A percentile compares a stretch with the other conserved stretches of the same genome.
Evolutionary conservation across 75 land plant species (phyloP).

Genomic region (Sequoiadendron giganteum): DNA sequence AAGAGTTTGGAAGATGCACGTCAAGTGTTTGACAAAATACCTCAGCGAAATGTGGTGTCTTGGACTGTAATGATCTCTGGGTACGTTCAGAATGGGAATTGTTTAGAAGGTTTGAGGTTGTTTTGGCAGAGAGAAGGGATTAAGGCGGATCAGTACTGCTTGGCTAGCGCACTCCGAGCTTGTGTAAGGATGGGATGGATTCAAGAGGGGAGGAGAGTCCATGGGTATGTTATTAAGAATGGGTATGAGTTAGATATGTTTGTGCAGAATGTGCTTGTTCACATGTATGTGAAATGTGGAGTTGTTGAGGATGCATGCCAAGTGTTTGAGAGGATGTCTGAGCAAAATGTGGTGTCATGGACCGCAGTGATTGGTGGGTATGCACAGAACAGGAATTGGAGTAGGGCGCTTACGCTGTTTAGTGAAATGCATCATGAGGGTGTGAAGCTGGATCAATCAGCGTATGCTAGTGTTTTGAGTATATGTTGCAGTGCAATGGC

Average conservation of each 20-base stretch:
- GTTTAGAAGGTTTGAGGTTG: constrained; percentile 21
- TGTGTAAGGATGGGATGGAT: constrained; percentile 28
- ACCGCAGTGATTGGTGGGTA: constrained; percentile 60
- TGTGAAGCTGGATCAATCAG: constrained; percentile 11
- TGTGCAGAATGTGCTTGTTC: constrained; percentile 47
- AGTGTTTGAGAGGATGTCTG: constrained; percentile 39
- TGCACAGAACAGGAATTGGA: constrained; percentile 40
- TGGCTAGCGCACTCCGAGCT: constrained; percentile 43
- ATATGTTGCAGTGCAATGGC: background rate
- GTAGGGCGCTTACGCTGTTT: constrained; percentile 24
- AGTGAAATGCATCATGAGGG: constrained; percentile 16
- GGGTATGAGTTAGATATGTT: constrained; percentile 40
- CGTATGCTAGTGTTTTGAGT: constrained; percentile 18
- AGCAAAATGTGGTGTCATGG: constrained; percentile 50
- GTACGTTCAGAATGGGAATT: constrained; percentile 26
- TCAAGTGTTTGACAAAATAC: constrained; percentile 33
- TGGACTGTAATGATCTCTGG: constrained; percentile 54
- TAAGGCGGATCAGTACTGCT: constrained; percentile 30
- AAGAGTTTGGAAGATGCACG: constrained; percentile 25
- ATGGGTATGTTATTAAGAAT: constrained; percentile 25
- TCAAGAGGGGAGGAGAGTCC: constrained; percentile 38
- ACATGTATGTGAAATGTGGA: constrained; percentile 65
- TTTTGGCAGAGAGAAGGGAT: constrained; percentile 25
- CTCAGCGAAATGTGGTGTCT: constrained; percentile 46
- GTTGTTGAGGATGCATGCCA: constrained; percentile 37